A percentile compares a stretch with the other conserved stretches of the same genome.
phyloP scores from a whole-genome alignment of 305 asterid genomes.

The Euphrasia arctica region DNA sequence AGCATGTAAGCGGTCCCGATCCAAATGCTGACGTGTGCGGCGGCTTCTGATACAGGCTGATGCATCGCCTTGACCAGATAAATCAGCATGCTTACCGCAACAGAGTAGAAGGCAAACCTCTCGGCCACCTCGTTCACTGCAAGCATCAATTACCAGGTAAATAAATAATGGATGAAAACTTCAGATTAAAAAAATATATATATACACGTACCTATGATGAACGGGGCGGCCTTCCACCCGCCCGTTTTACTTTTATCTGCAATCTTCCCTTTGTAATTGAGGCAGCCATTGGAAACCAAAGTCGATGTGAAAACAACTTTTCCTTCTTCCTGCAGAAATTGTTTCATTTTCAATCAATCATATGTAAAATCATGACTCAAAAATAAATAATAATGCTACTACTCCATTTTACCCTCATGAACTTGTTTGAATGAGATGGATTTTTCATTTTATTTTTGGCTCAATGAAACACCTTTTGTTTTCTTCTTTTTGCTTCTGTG shows the following conservation, averaged over 20 bases:
- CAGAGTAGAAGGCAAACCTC: constrained; percentile 58
- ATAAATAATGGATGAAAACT: not conserved
- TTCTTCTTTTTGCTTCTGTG: too few species aligned
- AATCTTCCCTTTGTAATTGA: constrained; percentile 41
- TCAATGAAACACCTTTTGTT: too few species aligned
- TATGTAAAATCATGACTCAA: not conserved
- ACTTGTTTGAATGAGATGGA: too few species aligned
- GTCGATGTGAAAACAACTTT: constrained; percentile 9
- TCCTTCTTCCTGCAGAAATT: constrained; percentile 25
- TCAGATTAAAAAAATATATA: too few species aligned
- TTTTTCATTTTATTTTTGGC: too few species aligned
- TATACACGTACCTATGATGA: constrained; percentile 45
- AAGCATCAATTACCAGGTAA: not conserved
- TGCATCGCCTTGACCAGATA: constrained; percentile 55
- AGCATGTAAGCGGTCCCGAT: constrained; percentile 64
- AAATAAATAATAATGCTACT: not conserved
- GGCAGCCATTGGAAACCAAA: constrained; percentile 47
- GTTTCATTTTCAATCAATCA: not conserved
- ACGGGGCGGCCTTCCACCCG: constrained; percentile 68
- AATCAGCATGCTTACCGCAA: constrained; percentile 58
- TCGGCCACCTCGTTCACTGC: constrained; percentile 69
- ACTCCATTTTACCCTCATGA: not conserved
- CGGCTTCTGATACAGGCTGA: constrained; percentile 54
- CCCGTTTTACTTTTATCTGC: constrained; percentile 56
- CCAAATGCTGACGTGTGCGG: constrained; percentile 67